phyloP scores from a whole-genome alignment of 352 stramenopile genomes.

The Pythium graminicola region DNA sequence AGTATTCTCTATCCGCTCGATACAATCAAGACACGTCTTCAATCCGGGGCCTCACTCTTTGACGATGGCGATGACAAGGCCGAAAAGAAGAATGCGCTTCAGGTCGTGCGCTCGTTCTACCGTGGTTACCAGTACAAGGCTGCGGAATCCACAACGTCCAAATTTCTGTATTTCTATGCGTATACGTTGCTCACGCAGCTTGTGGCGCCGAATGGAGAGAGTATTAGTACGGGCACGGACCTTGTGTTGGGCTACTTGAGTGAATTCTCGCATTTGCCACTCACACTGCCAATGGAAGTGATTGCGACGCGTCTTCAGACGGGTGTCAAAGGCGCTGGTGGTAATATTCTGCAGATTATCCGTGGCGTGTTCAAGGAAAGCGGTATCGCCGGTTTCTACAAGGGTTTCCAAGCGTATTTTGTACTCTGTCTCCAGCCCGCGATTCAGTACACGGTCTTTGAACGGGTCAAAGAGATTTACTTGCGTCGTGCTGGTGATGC shows the following conservation, averaged over 20 bases:
- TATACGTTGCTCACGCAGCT: slow-evolving; percentile 78
- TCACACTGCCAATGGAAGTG: slow-evolving; percentile 86
- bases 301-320: slow-evolving; percentile 85
- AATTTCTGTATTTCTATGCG: slow-evolving; percentile 89
- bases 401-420: slow-evolving; percentile 87
- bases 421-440: slow-evolving; percentile 96
- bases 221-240: slow-evolving; percentile 60
- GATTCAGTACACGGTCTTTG: slow-evolving; percentile 97
- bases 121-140: slow-evolving; percentile 83
- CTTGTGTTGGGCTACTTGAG: slow-evolving; percentile 78
- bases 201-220: slow-evolving; percentile 47
- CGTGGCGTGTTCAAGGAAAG: slow-evolving; percentile 61
- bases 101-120: slow-evolving; percentile 62
- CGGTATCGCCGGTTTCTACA: slow-evolving; percentile 73
- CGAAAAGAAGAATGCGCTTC: slow-evolving; percentile 25
- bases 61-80: slow-evolving; percentile 24
- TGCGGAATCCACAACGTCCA: slow-evolving; percentile 73
- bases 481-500: slow-evolving; percentile 54
- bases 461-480: slow-evolving; percentile 80
- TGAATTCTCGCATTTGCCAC: slow-evolving; percentile 66
- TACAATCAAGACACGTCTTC: slow-evolving; percentile 85
- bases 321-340: slow-evolving; percentile 27
- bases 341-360: slow-evolving; percentile 55
- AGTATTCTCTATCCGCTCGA: slow-evolving; percentile 80
- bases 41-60: slow-evolving; percentile 59